Conservation (phyloP, 371 early-diverging fungal species). For the Massospora cicadina region DNA sequence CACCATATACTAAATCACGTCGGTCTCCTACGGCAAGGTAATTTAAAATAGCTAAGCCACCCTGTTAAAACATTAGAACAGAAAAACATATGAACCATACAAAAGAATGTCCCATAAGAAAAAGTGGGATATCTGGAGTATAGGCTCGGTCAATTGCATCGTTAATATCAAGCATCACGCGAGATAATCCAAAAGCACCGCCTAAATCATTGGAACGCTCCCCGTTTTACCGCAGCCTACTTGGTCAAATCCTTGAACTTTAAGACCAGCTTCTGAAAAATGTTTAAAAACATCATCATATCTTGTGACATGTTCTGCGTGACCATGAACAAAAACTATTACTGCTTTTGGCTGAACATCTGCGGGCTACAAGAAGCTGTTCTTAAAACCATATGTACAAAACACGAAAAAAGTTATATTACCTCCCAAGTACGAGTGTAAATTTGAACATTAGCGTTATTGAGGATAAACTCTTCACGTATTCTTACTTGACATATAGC, state of each 20-base stretch:
- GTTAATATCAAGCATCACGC: slow-evolving; percentile 29
- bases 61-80: slow-evolving; percentile 16
- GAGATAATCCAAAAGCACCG: slow-evolving; percentile 27
- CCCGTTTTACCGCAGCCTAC: slow-evolving; percentile 45
- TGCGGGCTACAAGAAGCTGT: background rate
- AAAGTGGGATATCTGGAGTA: slow-evolving; percentile 24
- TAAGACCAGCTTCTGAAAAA: slow-evolving; percentile 31
- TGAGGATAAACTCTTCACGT: background rate
- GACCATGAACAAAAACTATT: slow-evolving; percentile 38
- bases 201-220: slow-evolving; percentile 28
- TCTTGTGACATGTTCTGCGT: slow-evolving; percentile 43
- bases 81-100: slow-evolving; percentile 15
- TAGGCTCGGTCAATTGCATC: slow-evolving; percentile 25
- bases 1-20: slow-evolving; percentile 22
- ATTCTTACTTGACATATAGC: background rate
- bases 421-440: slow-evolving; percentile 31
- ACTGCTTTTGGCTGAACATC: slow-evolving; percentile 13
- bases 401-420: background rate
- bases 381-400: too few relatives aligned
- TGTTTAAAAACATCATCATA: slow-evolving; percentile 30
- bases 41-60: slow-evolving; percentile 32
- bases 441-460: slow-evolving; percentile 17
- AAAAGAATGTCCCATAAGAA: slow-evolving; percentile 46
- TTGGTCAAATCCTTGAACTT: slow-evolving; percentile 38
- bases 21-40: slow-evolving; percentile 23